A percentile compares a stretch with the other conserved stretches of the same genome.
phyloP scores from a whole-genome alignment of 2,329 filamentous ascomycete species.

The Fusarium nanum region DNA sequence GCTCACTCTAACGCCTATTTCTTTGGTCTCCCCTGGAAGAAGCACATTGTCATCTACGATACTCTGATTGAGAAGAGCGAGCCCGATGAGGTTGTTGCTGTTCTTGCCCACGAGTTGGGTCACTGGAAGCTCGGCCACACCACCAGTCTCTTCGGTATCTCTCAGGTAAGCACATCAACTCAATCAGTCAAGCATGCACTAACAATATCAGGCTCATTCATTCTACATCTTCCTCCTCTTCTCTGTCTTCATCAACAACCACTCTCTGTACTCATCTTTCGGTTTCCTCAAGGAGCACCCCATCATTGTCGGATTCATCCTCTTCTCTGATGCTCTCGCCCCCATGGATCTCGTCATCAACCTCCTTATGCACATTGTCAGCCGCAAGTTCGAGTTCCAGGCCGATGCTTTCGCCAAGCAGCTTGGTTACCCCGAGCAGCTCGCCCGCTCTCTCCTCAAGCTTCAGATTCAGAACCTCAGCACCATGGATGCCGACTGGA shows the following conservation, averaged over 20 bases:
- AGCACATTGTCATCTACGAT: slow-evolving; percentile 99
- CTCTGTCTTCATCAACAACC: slow-evolving; percentile 97
- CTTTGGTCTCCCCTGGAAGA: slow-evolving; percentile 98
- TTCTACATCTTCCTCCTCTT: slow-evolving; percentile 98
- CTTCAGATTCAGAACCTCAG: slow-evolving; percentile 98
- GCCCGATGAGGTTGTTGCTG: slow-evolving; percentile 91
- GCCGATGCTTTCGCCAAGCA: slow-evolving; percentile 89
- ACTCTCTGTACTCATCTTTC: slow-evolving; percentile 88
- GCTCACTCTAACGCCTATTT: slow-evolving; percentile 94
- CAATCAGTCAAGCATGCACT: slow-evolving; percentile 41
- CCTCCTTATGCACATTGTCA: slow-evolving; percentile 94
- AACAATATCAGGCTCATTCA: slow-evolving; percentile 76
- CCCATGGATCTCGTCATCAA: slow-evolving; percentile 96
- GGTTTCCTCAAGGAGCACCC: slow-evolving; percentile 86
- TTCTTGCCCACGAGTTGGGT: slow-evolving; percentile 93
- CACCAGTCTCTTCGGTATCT: slow-evolving; percentile 88
- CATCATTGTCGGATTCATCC: slow-evolving; percentile 95
- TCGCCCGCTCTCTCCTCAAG: slow-evolving; percentile 91
- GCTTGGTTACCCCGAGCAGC: slow-evolving; percentile 84
- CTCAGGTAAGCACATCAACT: slow-evolving; percentile 67
- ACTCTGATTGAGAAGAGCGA: slow-evolving; percentile 96
- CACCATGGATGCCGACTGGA: slow-evolving; percentile 98
- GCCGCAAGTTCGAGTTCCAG: slow-evolving; percentile 94
- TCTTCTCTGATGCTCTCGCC: slow-evolving; percentile 96
- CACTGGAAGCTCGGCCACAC: slow-evolving; percentile 98